phyloP scores from a whole-genome alignment of 106 monocot species.

The Acanthochlamys bracteata region DNA sequence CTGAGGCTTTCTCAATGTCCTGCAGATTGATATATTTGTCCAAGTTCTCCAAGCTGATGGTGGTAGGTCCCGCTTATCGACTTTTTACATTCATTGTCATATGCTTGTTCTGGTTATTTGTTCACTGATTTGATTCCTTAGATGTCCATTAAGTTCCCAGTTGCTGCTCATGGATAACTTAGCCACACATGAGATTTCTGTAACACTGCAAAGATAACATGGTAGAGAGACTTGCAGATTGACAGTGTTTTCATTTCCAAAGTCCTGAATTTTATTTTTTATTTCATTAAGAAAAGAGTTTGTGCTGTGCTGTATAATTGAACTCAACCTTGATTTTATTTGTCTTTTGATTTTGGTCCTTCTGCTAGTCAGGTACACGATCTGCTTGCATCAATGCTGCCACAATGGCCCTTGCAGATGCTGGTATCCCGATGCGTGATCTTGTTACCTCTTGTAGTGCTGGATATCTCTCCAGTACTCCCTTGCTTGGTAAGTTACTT shows the following conservation, averaged over 20 bases:
- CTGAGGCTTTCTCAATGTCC: neutral
- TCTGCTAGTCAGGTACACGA: conserved; percentile 55
- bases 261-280: no score
- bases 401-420: conserved; percentile 93
- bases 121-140: neutral
- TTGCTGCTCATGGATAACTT: no score
- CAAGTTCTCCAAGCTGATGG: conserved; percentile 99
- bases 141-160: neutral
- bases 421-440: conserved; percentile 95
- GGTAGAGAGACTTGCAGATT: no score
- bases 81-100: neutral
- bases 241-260: no score
- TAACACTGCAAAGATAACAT: no score
- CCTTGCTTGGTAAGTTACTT: conserved; percentile 63
- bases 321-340: neutral
- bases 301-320: no score
- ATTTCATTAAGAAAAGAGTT: no score
- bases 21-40: conserved; percentile 85
- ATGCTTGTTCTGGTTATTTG: neutral
- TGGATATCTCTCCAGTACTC: conserved; percentile 75
- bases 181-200: no score
- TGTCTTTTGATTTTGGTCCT: neutral
- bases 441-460: conserved; percentile 84
- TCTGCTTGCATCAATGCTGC: conserved; percentile 99
- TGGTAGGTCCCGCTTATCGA: conserved; percentile 25